Base-by-base conservation (phyloP, 352 stramenopile species). In the Pythium folliculosum region DNA sequence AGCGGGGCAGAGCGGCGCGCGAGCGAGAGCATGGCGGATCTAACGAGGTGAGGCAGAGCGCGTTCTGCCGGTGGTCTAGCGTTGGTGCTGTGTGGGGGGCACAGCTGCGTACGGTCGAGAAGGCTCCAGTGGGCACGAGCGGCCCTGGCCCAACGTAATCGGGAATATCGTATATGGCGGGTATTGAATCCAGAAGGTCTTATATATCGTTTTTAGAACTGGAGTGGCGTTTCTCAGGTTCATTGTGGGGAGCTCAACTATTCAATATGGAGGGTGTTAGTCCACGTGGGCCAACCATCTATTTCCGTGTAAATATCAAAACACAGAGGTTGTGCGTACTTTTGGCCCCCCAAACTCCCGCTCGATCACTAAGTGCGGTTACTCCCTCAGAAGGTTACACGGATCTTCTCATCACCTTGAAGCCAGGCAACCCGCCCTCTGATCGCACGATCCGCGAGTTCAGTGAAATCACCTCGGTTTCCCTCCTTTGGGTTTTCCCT, bases 11-110 rank as follows among this genome's bases (percentile, higher is more conserved):
- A 68, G 62, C 62, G 68, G 49, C 56, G 57, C 14, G 63, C 57
- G 57, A 75, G 27, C 22, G 68, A 57, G 32, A 75, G 60, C 68
- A 75, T 73, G 8, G 44, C 6, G 35, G 37, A 40, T 70, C 25
- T 22, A 47, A 17, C 6, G 19, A 35, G 37, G 12, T 7, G 14
- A 7, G 43, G 7, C 17, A 17, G 4, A 27, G 44, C 19, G 51
- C 27, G 25, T 62, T 65, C 49, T 60, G 57, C 49, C 52, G 64
- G 64, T 65, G 60, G 32, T 35, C 38, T 8, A 21, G 49, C 44
- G 13, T 50, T 50, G 19, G 17, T 27, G 44, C 44, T 7, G 0
- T 50, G 19, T 12, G 44, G 44, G 44, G 8, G 44, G 22, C 21
- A 30, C 45, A 21, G 23, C 17, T 12, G 61, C 60, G 60, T 50